Percentiles rank a stretch among this genome's conserved stretches.
These are phyloP conservation scores for Cutaneotrichosporon sp. DNA, from an alignment of 1,284 basidiomycete genomes.

Conservation along the genomic window DNA sequence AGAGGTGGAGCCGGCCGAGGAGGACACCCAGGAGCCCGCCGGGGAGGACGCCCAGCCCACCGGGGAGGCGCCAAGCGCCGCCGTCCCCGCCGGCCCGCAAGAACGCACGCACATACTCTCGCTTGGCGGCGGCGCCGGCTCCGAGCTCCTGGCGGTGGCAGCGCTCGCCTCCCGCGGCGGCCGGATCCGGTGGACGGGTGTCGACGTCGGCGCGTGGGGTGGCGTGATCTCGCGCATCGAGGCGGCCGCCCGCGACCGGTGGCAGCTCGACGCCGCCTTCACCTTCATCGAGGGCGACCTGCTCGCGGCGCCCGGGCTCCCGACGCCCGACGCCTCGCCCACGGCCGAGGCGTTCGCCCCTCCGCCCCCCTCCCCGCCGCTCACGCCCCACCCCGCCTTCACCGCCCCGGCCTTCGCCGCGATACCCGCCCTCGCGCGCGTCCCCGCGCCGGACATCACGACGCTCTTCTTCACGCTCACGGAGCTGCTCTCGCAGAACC, in stretches of 20 bases:
- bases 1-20: constrained; percentile 21
- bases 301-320: constrained; percentile 20
- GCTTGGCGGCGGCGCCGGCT: constrained; percentile 54
- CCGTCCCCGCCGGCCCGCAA: too few species aligned
- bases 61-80: too few species aligned
- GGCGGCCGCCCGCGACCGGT: constrained; percentile 27
- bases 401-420: constrained; percentile 2
- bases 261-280: constrained; percentile 31
- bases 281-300: constrained; percentile 44
- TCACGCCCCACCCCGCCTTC: constrained; percentile 5
- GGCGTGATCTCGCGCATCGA: constrained; percentile 35
- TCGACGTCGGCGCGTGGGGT: constrained; percentile 51
- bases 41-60: constrained; percentile 18
- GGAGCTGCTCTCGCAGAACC: constrained; percentile 54
- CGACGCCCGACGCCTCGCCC: not conserved
- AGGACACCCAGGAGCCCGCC: constrained; percentile 11
- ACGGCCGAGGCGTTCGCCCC: not conserved
- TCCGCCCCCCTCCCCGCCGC: not conserved
- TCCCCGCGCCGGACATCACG: constrained; percentile 37
- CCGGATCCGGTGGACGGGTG: constrained; percentile 34
- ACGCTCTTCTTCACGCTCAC: constrained; percentile 56
- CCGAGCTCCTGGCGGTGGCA: constrained; percentile 52
- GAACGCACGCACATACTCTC: constrained; percentile 41
- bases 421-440: not conserved
- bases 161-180: constrained; percentile 30